phyloP scores from a whole-genome alignment of 306 rosid species.

The Vachellia pachyceras region DNA sequence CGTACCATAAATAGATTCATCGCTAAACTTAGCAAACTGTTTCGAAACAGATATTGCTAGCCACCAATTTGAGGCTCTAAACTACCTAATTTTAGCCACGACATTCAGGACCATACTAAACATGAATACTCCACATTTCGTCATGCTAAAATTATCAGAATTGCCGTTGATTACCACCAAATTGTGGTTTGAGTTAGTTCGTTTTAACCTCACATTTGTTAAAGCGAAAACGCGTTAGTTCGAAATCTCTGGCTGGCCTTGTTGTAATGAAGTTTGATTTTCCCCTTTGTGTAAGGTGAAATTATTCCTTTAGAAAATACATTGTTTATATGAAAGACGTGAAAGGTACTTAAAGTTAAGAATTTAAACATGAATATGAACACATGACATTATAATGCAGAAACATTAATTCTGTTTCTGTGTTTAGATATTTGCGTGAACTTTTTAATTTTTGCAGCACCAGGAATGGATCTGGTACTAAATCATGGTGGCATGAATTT shows the following conservation, averaged over 20 bases:
- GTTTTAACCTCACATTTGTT: not conserved
- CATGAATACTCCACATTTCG: not conserved
- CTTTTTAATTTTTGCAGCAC: not conserved
- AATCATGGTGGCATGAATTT: not conserved
- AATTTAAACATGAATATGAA: not conserved
- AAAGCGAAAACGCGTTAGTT: not conserved
- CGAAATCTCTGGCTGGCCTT: not conserved
- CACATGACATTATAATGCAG: not conserved
- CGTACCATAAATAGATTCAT: not conserved
- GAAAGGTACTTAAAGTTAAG: not conserved
- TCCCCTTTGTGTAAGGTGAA: not conserved
- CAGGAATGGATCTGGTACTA: not conserved
- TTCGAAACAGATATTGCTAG: not conserved
- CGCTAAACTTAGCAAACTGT: not conserved
- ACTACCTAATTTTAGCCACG: not conserved
- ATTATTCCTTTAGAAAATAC: not conserved
- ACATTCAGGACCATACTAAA: not conserved
- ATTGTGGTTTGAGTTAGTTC: not conserved
- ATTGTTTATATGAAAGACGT: too few relatives aligned
- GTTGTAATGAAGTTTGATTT: not conserved
- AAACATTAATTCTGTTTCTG: too few relatives aligned
- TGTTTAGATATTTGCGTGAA: too few relatives aligned
- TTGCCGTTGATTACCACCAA: not conserved
- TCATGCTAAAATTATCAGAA: not conserved
- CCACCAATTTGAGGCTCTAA: not conserved